phyloP scores from a whole-genome alignment of 2,329 filamentous ascomycete species.

The Myotisia sp. region DNA sequence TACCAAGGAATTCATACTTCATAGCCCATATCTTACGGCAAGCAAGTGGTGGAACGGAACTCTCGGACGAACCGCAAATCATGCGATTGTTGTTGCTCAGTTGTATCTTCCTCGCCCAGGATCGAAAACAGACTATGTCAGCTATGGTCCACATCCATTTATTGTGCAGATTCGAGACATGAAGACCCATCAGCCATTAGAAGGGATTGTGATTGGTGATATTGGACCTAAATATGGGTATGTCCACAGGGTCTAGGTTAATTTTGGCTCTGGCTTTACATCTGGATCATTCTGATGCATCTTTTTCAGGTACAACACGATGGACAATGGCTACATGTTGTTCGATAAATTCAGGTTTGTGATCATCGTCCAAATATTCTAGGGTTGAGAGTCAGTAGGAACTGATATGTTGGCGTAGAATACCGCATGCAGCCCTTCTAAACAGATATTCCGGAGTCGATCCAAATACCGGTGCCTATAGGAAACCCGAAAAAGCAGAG shows the following conservation, averaged over 20 bases:
- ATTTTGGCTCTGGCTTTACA: too few species aligned
- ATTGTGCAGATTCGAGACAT: constrained; percentile 31
- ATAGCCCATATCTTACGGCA: constrained; percentile 34
- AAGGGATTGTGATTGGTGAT: constrained; percentile 10
- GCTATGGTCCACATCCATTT: constrained; percentile 34
- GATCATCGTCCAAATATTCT: too few species aligned
- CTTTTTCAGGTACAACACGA: constrained; percentile 1
- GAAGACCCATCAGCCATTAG: constrained; percentile 9
- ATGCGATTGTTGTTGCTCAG: constrained; percentile 37
- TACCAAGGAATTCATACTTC: constrained; percentile 32
- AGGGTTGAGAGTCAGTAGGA: too few species aligned
- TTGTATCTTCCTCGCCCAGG: constrained; percentile 23
- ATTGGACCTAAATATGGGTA: constrained; percentile 12
- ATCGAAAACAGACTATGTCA: constrained; percentile 18
- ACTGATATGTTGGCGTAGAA: too few species aligned
- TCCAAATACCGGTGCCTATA: constrained; percentile 10
- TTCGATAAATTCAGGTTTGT: constrained; percentile 7
- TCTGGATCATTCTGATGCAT: background rate
- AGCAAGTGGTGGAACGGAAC: constrained; percentile 39
- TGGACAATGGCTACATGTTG: constrained; percentile 12
- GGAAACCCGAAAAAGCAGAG: constrained; percentile 10
- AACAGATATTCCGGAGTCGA: constrained; percentile 11
- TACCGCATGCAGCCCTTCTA: constrained; percentile 11
- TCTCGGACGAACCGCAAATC: constrained; percentile 35
- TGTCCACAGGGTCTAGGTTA: too few species aligned